phyloP scores from a whole-genome alignment of 441 rosid species.

The Cnidoscolus chayamansa region DNA sequence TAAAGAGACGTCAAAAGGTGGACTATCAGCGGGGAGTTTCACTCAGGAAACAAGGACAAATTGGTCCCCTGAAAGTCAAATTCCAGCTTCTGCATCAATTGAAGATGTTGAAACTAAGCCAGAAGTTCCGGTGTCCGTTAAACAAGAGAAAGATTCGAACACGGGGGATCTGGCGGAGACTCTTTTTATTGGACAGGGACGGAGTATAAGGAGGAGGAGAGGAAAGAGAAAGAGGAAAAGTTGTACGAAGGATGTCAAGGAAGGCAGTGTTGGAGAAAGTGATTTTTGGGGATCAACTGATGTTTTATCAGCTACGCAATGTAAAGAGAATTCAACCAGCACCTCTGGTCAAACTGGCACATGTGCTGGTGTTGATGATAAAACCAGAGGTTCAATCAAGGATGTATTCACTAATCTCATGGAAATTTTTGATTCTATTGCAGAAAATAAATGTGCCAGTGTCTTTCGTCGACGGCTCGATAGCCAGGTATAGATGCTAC shows the following conservation, averaged over 20 bases:
- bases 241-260: slow-evolving; percentile 49
- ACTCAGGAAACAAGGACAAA: slow-evolving; percentile 54
- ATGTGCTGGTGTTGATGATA: slow-evolving; percentile 31
- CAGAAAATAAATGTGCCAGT: slow-evolving; percentile 51
- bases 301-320: slow-evolving; percentile 34
- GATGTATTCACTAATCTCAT: slow-evolving; percentile 38
- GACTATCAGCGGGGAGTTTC: slow-evolving; percentile 78
- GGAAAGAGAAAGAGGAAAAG: slow-evolving; percentile 86
- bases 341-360: slow-evolving; percentile 37
- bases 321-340: slow-evolving; percentile 50
- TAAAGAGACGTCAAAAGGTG: slow-evolving; percentile 59
- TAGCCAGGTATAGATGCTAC: slow-evolving; percentile 59
- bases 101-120: slow-evolving; percentile 42
- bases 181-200: slow-evolving; percentile 43
- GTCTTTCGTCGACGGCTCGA: slow-evolving; percentile 68
- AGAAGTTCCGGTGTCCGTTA: slow-evolving; percentile 25
- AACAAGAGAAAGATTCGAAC: slow-evolving; percentile 30
- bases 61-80: slow-evolving; percentile 49
- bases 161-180: slow-evolving; percentile 34
- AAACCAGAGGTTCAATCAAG: slow-evolving; percentile 33
- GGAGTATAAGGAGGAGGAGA: slow-evolving; percentile 55
- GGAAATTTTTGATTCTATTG: slow-evolving; percentile 47
- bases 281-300: slow-evolving; percentile 47
- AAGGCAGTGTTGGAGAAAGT: slow-evolving; percentile 68
- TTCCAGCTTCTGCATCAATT: slow-evolving; percentile 35